These are phyloP conservation scores for Hymenoscyphus infarciens DNA, from an alignment of 2,329 filamentous ascomycete genomes.

Conservation along the genomic window DNA sequence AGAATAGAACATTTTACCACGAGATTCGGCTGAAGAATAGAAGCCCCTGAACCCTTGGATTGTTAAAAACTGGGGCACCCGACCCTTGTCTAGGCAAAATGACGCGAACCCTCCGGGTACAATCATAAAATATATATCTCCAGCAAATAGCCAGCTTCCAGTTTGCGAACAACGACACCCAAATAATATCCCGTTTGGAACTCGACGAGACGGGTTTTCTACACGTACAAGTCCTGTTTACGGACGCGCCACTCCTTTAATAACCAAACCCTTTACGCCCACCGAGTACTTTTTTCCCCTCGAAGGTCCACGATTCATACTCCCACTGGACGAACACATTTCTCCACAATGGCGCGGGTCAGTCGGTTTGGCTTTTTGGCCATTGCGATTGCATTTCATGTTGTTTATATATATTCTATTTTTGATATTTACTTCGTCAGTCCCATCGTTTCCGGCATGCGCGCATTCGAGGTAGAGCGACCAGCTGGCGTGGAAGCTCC, in stretches of 20 bases:
- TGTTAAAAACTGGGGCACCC: conserved; percentile 12
- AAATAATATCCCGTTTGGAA: conserved; percentile 1
- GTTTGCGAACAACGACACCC: background rate
- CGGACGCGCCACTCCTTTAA: conserved; percentile 35
- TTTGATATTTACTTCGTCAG: conserved; percentile 99
- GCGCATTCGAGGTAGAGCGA: conserved; percentile 68
- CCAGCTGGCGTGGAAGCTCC: conserved; percentile 61
- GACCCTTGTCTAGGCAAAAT: conserved; percentile 17
- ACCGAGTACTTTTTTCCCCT: too few species aligned
- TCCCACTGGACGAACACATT: conserved; percentile 4
- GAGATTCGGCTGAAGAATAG: background rate
- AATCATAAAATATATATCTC: background rate
- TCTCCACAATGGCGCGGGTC: conserved; percentile 49
- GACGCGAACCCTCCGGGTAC: conserved; percentile 7
- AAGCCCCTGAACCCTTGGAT: conserved; percentile 10
- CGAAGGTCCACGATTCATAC: background rate
- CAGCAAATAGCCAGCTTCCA: background rate
- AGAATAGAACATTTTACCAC: too few species aligned
- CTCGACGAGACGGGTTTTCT: conserved; percentile 18
- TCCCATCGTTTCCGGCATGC: conserved; percentile 95
- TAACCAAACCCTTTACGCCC: too few species aligned
- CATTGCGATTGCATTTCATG: conserved; percentile 85
- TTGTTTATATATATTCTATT: conserved; percentile 91
- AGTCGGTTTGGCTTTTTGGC: conserved; percentile 78
- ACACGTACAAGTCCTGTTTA: conserved; percentile 22